These are phyloP conservation scores for Aegilops tauschii DNA, from an alignment of 176 grass and related monocot species.

Conservation along the genomic window DNA sequence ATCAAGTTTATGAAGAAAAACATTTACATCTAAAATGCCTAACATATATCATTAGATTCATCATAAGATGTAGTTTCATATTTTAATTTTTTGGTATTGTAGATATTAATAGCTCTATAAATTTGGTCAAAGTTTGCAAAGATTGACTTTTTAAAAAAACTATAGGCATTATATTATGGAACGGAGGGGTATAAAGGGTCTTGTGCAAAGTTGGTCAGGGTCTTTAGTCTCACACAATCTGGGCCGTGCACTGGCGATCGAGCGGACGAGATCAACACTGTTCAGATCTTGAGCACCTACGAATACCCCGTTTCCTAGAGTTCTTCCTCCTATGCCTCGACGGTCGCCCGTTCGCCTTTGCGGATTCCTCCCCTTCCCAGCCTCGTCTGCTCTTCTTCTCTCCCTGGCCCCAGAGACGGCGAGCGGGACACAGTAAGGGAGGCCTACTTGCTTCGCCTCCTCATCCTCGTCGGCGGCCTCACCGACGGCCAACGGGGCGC, in stretches of 20 bases:
- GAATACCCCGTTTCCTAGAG: not conserved
- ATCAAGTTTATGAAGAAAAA: no score
- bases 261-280: not conserved
- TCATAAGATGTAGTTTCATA: no score
- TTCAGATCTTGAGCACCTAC: not conserved
- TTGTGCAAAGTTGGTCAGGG: not conserved
- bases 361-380: not conserved
- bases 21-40: no score
- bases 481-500: not conserved
- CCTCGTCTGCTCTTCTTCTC: not conserved
- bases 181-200: not conserved
- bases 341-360: not conserved
- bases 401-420: not conserved
- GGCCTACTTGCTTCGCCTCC: not conserved
- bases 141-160: no score
- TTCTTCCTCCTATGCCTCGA: not conserved
- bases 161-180: no score
- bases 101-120: no score
- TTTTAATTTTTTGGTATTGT: no score
- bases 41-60: no score
- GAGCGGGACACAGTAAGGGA: not conserved
- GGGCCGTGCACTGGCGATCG: not conserved
- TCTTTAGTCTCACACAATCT: not conserved
- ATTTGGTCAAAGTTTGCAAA: no score
- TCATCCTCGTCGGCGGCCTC: not conserved